Evolutionary conservation across 306 rosid species (phyloP), one percentile per base, ranked within the genome.

Genomic region (Hylodesmum podocarpum): DNA sequence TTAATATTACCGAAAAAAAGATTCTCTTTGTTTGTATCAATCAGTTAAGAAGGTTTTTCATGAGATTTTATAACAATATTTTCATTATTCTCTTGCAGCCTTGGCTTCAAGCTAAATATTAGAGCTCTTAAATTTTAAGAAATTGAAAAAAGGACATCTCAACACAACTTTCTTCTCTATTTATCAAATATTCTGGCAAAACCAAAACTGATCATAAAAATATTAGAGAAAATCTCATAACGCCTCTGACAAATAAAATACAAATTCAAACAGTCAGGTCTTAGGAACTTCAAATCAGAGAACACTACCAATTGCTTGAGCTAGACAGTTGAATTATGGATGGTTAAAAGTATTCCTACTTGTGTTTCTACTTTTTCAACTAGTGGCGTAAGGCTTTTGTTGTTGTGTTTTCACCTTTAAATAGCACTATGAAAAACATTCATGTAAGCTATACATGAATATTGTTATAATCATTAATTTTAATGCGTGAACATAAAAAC

Each of bases 181-280:
- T 37, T 58, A 71, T 49, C 33, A 24, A 37, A 80, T 39, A 76
- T 43, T 80, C 71, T 40, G 44, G 81, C 34, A 80, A 76, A 71
- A 37, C 62, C 46, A 68, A 6, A 68, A 39, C 39, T 51, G 61
- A 58, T 13, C 8, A 57, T 29, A 27, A 22, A 29, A 75, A 9
- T 70, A n/a, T 43, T 68, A 33, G 41, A 43, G 47, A 84, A 64
- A 70, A 71, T 65, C 24, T 28, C 76, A n/a, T 2, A 63, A 54
- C n/a, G 37, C 27, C 67, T 44, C 82, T 55, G 76, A 28, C 40
- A 73, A 62, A 57, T 10, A 31, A 47, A 16, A 24, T 29, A 58
- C 40, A 70, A 53, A 43, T 15, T 39, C 54, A 80, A 70, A 36
- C 70, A 73, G 43, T 29, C 49, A 27, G 74, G 62, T 8, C 59